phyloP scores from a whole-genome alignment of 805 yeast genomes.

The Nakazawaea molendinolei region DNA sequence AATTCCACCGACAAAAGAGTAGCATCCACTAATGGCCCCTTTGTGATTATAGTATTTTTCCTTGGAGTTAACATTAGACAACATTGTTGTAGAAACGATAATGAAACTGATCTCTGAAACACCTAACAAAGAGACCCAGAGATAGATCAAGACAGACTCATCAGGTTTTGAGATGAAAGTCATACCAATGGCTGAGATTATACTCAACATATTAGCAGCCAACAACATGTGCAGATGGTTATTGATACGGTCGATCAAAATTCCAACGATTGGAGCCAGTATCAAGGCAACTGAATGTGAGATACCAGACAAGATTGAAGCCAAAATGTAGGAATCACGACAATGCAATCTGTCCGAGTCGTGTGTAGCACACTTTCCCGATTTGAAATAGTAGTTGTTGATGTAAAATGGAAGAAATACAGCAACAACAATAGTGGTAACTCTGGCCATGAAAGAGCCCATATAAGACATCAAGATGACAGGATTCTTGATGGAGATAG shows the following conservation, averaged over 20 bases:
- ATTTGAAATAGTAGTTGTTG: conserved; percentile 44
- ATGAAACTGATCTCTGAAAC: conserved; percentile 56
- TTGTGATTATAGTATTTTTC: conserved; percentile 37
- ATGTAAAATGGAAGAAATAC: conserved; percentile 60
- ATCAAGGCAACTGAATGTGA: conserved; percentile 50
- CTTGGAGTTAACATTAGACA: conserved; percentile 30
- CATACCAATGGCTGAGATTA: conserved; percentile 34
- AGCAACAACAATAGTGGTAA: conserved; percentile 51
- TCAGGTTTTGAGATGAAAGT: conserved; percentile 27
- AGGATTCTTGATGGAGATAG: conserved; percentile 37
- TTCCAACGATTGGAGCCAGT: conserved; percentile 60
- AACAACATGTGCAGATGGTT: conserved; percentile 25
- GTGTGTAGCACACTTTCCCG: conserved; percentile 40
- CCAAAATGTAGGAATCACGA: conserved; percentile 54
- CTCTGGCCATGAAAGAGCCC: conserved; percentile 58
- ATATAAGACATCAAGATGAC: conserved; percentile 48
- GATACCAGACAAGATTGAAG: conserved; percentile 68
- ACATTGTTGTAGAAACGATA: conserved; percentile 56
- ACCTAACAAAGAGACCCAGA: conserved; percentile 45
- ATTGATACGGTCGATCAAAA: conserved; percentile 39
- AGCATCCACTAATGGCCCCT: conserved; percentile 67
- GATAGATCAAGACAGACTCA: conserved; percentile 25
- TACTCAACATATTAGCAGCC: conserved; percentile 35
- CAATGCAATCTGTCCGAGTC: conserved; percentile 36
- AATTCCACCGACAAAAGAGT: conserved; percentile 60